phyloP scores from a whole-genome alignment of 345 rosid species.

The Iberis pinnata region DNA sequence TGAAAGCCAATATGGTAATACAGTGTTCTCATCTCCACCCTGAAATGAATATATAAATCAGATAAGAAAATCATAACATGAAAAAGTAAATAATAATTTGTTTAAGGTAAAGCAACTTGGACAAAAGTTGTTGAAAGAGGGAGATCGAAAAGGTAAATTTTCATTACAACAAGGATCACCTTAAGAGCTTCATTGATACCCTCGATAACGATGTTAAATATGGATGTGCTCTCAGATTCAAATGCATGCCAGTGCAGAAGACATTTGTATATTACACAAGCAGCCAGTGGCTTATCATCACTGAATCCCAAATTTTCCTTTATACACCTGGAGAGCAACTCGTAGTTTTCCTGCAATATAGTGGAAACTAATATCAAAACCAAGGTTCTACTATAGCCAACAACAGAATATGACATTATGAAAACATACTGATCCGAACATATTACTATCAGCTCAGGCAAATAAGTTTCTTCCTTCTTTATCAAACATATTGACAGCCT shows the following conservation, averaged over 20 bases:
- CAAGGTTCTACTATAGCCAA: constrained; percentile 4
- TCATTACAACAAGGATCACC: constrained; percentile 35
- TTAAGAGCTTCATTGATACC: constrained; percentile 78
- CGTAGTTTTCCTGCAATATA: constrained; percentile 69
- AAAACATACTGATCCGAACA: constrained; percentile 4
- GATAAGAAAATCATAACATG: background rate
- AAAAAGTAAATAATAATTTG: constrained; percentile 1
- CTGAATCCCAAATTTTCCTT: constrained; percentile 75
- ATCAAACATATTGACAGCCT: constrained; percentile 12
- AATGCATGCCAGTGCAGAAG: constrained; percentile 93
- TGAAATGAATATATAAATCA: constrained; percentile 34
- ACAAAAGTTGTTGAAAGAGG: constrained; percentile 10
- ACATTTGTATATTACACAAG: constrained; percentile 79
- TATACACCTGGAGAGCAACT: constrained; percentile 76
- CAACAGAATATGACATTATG: constrained; percentile 12
- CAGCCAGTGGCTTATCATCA: constrained; percentile 83
- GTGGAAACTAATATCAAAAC: constrained; percentile 13
- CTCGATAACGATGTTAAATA: constrained; percentile 83
- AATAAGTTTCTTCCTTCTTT: background rate
- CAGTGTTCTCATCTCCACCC: constrained; percentile 63
- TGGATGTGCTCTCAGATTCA: constrained; percentile 81
- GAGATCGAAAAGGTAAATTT: constrained; percentile 4
- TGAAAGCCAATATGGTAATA: constrained; percentile 90
- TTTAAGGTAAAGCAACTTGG: background rate
- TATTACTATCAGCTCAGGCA: constrained; percentile 2